A percentile compares a stretch with the other conserved stretches of the same genome.
These are phyloP conservation scores for Phytopythium cucurbitacearum DNA, from an alignment of 352 stramenopile genomes.

Conservation along the genomic window DNA sequence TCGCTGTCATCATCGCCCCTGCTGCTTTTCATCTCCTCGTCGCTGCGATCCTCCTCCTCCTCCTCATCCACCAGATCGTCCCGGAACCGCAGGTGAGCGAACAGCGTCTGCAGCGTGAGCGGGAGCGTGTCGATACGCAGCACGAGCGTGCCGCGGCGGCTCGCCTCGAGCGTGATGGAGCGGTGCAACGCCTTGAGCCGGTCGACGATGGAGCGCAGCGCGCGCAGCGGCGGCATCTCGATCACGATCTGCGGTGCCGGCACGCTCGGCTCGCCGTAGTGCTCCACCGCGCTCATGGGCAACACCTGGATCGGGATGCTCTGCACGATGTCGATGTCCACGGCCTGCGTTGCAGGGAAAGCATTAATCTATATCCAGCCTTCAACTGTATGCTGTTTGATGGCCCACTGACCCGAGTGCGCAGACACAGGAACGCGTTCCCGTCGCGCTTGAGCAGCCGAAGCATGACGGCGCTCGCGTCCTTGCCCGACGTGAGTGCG, in stretches of 20 bases:
- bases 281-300: slow-evolving; percentile 65
- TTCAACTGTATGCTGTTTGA: neutral
- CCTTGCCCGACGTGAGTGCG: slow-evolving; percentile 69
- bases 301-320: slow-evolving; percentile 81
- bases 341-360: slow-evolving; percentile 22
- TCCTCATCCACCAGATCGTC: slow-evolving; percentile 63
- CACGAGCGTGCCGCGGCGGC: slow-evolving; percentile 56
- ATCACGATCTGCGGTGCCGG: slow-evolving; percentile 73
- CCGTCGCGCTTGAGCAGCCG: slow-evolving; percentile 78
- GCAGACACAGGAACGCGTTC: slow-evolving; percentile 67
- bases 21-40: slow-evolving; percentile 15
- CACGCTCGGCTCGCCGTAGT: slow-evolving; percentile 74
- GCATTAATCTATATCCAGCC: neutral
- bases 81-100: slow-evolving; percentile 67
- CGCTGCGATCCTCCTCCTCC: slow-evolving; percentile 26
- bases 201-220: slow-evolving; percentile 68
- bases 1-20: neutral
- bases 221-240: slow-evolving; percentile 69
- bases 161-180: slow-evolving; percentile 73
- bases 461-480: slow-evolving; percentile 76
- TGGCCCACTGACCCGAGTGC: slow-evolving; percentile 30
- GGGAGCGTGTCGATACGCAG: slow-evolving; percentile 67
- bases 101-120: slow-evolving; percentile 73
- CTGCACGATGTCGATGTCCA: slow-evolving; percentile 85
- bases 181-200: slow-evolving; percentile 71